Percentiles rank a stretch among this genome's conserved stretches.
Conservation (phyloP, 1,284 basidiomycete genomes). For the Ustilago cynodontis region DNA sequence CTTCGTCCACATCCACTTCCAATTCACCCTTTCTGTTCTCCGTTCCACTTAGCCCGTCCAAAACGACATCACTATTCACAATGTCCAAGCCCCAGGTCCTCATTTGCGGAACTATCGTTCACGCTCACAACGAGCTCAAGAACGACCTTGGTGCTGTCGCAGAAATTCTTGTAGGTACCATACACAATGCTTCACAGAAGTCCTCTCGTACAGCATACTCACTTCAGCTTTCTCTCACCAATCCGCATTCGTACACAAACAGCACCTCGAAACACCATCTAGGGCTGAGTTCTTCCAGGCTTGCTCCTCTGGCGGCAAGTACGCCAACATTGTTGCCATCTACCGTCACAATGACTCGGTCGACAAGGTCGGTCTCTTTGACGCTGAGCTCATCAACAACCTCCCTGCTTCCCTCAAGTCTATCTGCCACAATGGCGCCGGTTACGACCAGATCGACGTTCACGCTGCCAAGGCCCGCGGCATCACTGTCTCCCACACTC, state of each 20-base stretch:
- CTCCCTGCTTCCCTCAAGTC: conserved; percentile 59
- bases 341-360: conserved; percentile 78
- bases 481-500: conserved; percentile 64
- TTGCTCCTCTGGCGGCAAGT: conserved; percentile 70
- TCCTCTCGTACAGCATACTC: neutral
- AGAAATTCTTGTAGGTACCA: conserved; percentile 65
- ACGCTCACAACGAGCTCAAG: conserved; percentile 56
- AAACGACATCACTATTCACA: neutral
- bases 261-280: conserved; percentile 44
- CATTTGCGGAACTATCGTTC: conserved; percentile 57
- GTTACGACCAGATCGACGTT: conserved; percentile 66
- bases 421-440: conserved; percentile 66
- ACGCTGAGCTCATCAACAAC: conserved; percentile 52
- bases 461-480: conserved; percentile 53
- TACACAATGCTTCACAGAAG: conserved; percentile 67
- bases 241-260: neutral
- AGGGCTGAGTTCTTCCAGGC: conserved; percentile 53
- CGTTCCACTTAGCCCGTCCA: neutral
- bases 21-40: neutral
- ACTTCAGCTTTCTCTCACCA: neutral
- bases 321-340: conserved; percentile 80
- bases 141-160: conserved; percentile 48
- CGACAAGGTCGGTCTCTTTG: conserved; percentile 59
- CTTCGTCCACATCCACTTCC: neutral
- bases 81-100: conserved; percentile 60